phyloP scores from a whole-genome alignment of 352 stramenopile species.

The Pythium scleroteichum region DNA sequence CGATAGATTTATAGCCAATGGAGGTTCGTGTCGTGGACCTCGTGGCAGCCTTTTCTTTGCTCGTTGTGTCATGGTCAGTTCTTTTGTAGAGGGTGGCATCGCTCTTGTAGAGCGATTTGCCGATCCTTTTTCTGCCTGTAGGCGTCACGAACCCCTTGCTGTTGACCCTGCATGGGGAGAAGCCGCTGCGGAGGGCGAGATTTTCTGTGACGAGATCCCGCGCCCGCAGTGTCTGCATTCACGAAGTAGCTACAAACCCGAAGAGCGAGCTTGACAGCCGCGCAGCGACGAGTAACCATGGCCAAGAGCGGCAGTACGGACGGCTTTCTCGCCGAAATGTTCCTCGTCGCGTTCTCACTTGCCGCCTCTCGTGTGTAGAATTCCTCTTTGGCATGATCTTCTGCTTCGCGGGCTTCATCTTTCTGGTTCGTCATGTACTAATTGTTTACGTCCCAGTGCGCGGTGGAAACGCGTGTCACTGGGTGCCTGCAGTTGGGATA shows the following conservation, averaged over 20 bases:
- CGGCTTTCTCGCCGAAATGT: neutral
- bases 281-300: slow-evolving; percentile 18
- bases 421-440: slow-evolving; percentile 45
- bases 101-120: slow-evolving; percentile 16
- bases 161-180: neutral
- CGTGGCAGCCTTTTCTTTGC: no score
- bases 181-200: neutral
- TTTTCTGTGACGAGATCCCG: neutral
- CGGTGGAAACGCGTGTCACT: no score
- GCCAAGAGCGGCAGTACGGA: slow-evolving; percentile 30
- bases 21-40: slow-evolving; percentile 2
- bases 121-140: slow-evolving; percentile 21
- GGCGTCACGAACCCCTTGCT: neutral
- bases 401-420: slow-evolving; percentile 75
- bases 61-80: neutral
- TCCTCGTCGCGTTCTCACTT: neutral
- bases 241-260: neutral
- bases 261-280: neutral
- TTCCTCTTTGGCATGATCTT: slow-evolving; percentile 82
- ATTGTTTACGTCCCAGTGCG: no score
- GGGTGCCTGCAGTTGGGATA: no score
- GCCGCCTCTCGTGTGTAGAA: slow-evolving; percentile 27
- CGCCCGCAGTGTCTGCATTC: neutral
- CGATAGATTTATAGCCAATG: slow-evolving; percentile 11
- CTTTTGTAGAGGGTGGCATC: slow-evolving; percentile 3